These are phyloP conservation scores for Globisporangium canariense DNA, from an alignment of 352 stramenopile genomes.

Conservation along the genomic window DNA sequence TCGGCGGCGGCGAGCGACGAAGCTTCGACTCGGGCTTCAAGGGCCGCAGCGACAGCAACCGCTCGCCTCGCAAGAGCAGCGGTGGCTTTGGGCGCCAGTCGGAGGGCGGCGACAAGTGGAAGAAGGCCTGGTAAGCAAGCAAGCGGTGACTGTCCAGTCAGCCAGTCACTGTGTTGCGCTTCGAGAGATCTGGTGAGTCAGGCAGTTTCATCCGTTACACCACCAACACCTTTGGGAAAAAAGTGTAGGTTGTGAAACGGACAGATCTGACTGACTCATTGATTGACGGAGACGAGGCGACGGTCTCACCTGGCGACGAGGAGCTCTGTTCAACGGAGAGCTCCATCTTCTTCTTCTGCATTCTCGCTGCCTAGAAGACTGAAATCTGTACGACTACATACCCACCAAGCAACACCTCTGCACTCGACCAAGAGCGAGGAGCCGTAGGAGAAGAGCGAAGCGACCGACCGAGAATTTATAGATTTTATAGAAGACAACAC, in stretches of 20 bases:
- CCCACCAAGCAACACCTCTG: neutral
- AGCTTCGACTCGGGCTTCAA: conserved; percentile 53
- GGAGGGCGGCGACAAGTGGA: conserved; percentile 30
- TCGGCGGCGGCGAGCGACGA: conserved; percentile 12
- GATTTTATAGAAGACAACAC: conserved; percentile 16
- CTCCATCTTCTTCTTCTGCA: conserved; percentile 4
- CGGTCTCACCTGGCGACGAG: neutral
- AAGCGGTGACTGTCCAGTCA: neutral
- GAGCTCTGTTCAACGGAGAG: neutral
- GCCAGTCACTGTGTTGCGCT: neutral
- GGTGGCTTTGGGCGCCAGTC: conserved; percentile 33
- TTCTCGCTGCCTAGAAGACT: conserved; percentile 6
- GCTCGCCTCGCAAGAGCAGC: conserved; percentile 20
- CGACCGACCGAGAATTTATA: conserved; percentile 5
- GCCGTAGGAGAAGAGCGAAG: neutral
- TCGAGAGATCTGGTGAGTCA: conserved; percentile 1
- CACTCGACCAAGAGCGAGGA: neutral
- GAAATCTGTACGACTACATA: conserved; percentile 4
- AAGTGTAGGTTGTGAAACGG: conserved; percentile 7
- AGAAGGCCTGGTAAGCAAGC: conserved; percentile 24
- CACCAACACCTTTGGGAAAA: neutral
- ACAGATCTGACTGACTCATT: neutral
- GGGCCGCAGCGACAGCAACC: conserved; percentile 19
- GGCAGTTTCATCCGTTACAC: neutral
- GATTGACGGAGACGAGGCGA: conserved; percentile 1